Evolutionary conservation across 768 basidiomycete species (phyloP).

Genomic region (Russula sp.): DNA sequence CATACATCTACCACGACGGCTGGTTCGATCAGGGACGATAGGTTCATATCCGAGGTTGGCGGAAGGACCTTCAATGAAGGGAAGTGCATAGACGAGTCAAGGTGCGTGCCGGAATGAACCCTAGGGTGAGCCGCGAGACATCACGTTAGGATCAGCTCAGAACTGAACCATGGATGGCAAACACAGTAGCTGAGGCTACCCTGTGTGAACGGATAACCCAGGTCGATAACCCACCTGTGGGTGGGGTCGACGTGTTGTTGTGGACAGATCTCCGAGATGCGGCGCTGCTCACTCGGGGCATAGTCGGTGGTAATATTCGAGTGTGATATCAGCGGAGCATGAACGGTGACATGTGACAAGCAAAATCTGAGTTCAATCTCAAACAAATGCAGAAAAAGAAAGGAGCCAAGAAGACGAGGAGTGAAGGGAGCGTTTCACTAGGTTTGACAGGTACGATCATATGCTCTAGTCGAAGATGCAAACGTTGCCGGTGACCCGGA

Average conservation of each 20-base stretch:
- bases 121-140: too few species aligned
- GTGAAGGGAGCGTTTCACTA: background rate
- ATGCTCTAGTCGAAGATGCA: background rate
- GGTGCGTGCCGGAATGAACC: too few species aligned
- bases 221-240: slow-evolving; percentile 40
- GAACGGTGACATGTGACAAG: background rate
- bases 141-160: too few species aligned
- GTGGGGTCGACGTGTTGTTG: background rate
- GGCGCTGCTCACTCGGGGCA: slow-evolving; percentile 1
- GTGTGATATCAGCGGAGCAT: background rate
- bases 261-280: background rate
- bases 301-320: too few species aligned
- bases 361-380: background rate
- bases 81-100: too few species aligned
- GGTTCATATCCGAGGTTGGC: too few species aligned
- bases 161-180: too few species aligned
- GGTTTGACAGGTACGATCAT: background rate
- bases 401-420: background rate
- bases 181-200: slow-evolving; percentile 41
- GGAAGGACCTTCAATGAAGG: too few species aligned
- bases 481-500: background rate
- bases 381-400: slow-evolving; percentile 1
- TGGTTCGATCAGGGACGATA: too few species aligned
- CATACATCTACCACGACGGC: too few species aligned
- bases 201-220: slow-evolving; percentile 45